phyloP scores from a whole-genome alignment of 345 rosid genomes.

The Syzygium oleosum region DNA sequence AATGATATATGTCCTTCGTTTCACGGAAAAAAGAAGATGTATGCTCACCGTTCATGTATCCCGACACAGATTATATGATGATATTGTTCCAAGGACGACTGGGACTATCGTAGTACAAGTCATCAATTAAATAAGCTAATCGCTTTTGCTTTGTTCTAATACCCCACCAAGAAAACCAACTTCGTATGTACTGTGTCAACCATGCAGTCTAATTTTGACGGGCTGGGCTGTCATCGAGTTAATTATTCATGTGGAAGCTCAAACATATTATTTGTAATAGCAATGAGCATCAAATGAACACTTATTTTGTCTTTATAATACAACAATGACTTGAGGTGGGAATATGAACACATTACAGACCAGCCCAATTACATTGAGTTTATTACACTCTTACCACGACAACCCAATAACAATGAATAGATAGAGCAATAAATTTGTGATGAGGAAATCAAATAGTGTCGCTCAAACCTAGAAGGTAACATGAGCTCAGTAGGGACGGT shows the following conservation, averaged over 20 bases:
- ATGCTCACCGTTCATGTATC: background rate
- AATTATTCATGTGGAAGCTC: background rate
- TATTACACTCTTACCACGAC: background rate
- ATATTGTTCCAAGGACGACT: too few species aligned
- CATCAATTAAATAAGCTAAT: too few species aligned
- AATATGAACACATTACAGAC: background rate
- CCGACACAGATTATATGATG: background rate
- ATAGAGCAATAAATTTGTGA: background rate
- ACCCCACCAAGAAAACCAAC: too few species aligned
- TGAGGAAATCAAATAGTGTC: background rate
- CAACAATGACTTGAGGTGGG: background rate
- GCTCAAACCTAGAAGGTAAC: background rate
- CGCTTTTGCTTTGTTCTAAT: too few species aligned
- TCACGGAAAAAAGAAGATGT: too few species aligned
- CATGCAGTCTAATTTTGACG: background rate
- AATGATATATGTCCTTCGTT: too few species aligned
- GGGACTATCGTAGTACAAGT: too few species aligned
- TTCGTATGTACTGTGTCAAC: too few species aligned
- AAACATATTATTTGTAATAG: background rate
- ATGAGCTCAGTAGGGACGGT: background rate
- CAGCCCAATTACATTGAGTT: background rate
- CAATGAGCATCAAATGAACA: background rate
- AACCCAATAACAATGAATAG: background rate
- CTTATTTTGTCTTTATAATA: background rate
- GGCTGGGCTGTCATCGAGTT: background rate